Evolutionary conservation across 768 basidiomycete species (phyloP), one percentile per base, ranked within the genome.

Genomic region (Tulasnella sp.): DNA sequence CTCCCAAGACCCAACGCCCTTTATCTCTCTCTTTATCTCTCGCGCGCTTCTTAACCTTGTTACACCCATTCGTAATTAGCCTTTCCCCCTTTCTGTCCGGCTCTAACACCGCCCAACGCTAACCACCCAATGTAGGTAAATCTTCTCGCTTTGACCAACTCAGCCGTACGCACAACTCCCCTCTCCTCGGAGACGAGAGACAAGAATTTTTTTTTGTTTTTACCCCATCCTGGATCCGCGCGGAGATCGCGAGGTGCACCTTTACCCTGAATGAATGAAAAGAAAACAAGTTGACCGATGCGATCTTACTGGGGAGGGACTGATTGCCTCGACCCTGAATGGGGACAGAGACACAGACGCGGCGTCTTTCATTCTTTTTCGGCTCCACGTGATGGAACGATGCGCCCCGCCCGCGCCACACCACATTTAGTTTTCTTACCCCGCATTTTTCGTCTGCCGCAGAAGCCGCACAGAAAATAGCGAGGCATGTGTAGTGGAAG

Each of bases 31-130:
- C n/a, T 62, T 6, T 62, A 62, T 34, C 58, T 62, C 58, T 62
- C 10, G 3, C n/a, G n/a, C 6, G 31, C 27, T 12, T 27, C 36
- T 34, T 36, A 68, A 68, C 62, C 62, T 68, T 68, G 62, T 68
- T 68, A 68, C 62, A 68, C 62, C 62, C 34, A 68, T 68, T 68
- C 31, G 62, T 36, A 68, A 31, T 68, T 68, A 68, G 62, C 62
- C 62, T 68, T 68, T 27, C 31, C 62, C 27, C 31, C 31, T 16
- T 36, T 62, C n/a, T n/a, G 8, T 62, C n/a, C n/a, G 21, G 27
- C 5, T n/a, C n/a, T 68, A 68, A 19, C 52, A n/a, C 52, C 52
- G 52, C 52, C 52, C 21, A 12, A 52, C 24, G 21, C 52, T 24
- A 52, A 52, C 52, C 52, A 52, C 52, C 52, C 52, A 68, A 68